These are phyloP conservation scores for Coleophoma cylindrospora DNA, from an alignment of 2,329 filamentous ascomycete genomes.

Conservation along the genomic window DNA sequence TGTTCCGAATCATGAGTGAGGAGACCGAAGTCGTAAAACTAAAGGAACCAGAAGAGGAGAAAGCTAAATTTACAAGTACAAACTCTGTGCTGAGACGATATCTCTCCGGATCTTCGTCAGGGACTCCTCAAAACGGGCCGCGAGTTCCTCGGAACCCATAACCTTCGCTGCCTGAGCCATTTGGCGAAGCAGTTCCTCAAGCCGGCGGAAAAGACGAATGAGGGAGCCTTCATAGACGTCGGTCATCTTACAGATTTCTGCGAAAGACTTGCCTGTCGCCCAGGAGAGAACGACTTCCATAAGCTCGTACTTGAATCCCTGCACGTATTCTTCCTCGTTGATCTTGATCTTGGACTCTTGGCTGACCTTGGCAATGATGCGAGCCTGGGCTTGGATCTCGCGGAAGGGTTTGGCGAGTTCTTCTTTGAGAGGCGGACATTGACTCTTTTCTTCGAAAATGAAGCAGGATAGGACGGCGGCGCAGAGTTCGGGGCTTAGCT, in stretches of 20 bases:
- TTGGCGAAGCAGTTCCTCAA: conserved; percentile 91
- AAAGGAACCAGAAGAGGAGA: too few relatives aligned
- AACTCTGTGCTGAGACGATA: conserved; percentile 88
- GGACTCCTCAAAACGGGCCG: conserved; percentile 85
- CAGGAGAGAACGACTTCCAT: conserved; percentile 96
- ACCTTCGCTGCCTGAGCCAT: conserved; percentile 95
- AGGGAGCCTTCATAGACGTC: conserved; percentile 96
- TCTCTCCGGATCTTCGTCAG: conserved; percentile 84
- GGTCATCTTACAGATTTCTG: conserved; percentile 98
- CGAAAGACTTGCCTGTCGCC: conserved; percentile 86
- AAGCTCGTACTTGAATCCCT: conserved; percentile 86
- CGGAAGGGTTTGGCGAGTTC: conserved; percentile 81
- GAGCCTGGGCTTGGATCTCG: conserved; percentile 82
- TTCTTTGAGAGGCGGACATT: conserved; percentile 72
- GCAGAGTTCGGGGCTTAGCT: conserved; percentile 80
- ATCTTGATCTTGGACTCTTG: conserved; percentile 89
- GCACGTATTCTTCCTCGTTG: conserved; percentile 92
- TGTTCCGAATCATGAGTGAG: too few relatives aligned
- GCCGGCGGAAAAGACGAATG: conserved; percentile 89
- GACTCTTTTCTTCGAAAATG: conserved; percentile 95
- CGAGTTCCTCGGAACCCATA: conserved; percentile 94
- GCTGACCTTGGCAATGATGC: conserved; percentile 86
- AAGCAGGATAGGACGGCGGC: conserved; percentile 88
- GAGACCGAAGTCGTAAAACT: too few relatives aligned
- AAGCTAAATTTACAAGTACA: conserved; percentile 64